phyloP scores from a whole-genome alignment of 495 filamentous ascomycete genomes.

The Podospora anserina region DNA sequence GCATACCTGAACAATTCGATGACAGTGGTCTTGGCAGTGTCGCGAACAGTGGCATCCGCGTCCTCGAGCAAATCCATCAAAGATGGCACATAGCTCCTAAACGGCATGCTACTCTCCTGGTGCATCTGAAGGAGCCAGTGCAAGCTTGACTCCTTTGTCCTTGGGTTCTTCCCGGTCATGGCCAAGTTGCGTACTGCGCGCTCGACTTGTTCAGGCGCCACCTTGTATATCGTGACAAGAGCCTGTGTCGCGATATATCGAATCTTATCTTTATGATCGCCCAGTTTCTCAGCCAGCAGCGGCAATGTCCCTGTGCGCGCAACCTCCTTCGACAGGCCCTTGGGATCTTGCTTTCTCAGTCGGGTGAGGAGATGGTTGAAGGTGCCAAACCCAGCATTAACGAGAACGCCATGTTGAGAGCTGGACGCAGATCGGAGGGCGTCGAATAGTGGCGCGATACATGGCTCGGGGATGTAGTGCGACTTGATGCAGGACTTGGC shows the following conservation, averaged over 20 bases:
- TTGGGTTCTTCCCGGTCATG: constrained; percentile 72
- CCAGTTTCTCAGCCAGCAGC: constrained; percentile 76
- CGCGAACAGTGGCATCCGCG: constrained; percentile 79
- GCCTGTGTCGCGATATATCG: constrained; percentile 66
- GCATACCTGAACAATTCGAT: constrained; percentile 79
- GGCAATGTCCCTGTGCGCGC: constrained; percentile 58
- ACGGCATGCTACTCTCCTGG: constrained; percentile 68
- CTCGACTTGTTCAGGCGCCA: constrained; percentile 69
- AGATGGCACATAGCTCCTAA: constrained; percentile 74
- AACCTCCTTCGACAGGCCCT: constrained; percentile 61
- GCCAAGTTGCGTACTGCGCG: constrained; percentile 71
- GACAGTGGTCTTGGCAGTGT: constrained; percentile 73
- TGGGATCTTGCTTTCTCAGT: constrained; percentile 74
- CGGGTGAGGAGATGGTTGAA: constrained; percentile 82
- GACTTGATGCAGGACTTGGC: constrained; percentile 88
- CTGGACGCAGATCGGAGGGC: constrained; percentile 63
- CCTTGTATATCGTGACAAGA: constrained; percentile 70
- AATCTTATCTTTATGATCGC: constrained; percentile 81
- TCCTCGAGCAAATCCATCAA: constrained; percentile 86
- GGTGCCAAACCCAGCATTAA: constrained; percentile 75
- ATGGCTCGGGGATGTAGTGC: constrained; percentile 73
- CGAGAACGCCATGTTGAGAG: constrained; percentile 66
- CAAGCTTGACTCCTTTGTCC: constrained; percentile 78
- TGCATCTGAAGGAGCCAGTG: constrained; percentile 85
- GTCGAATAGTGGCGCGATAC: constrained; percentile 70